phyloP scores from a whole-genome alignment of 2,329 filamentous ascomycete genomes.

The Claviceps sp. region DNA sequence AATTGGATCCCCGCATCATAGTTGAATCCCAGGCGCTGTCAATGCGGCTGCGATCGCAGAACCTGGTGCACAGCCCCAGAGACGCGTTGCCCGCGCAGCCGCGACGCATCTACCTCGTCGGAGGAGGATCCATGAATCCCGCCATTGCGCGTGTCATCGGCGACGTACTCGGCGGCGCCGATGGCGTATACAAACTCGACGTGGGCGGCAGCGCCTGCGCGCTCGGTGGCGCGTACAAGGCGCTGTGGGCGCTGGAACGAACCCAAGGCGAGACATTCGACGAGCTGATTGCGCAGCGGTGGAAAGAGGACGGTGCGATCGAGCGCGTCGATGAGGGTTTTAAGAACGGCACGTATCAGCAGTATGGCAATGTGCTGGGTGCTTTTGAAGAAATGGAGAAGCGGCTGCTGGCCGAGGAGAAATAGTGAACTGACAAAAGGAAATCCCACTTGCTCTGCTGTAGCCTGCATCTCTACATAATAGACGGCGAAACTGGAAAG shows the following conservation, averaged over 20 bases:
- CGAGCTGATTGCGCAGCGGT: conserved; percentile 68
- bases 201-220: conserved; percentile 94
- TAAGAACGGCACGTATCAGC: conserved; percentile 56
- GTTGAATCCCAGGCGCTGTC: conserved; percentile 92
- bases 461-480: too few species aligned
- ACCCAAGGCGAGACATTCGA: conserved; percentile 64
- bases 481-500: background rate
- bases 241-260: conserved; percentile 78
- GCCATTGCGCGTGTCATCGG: conserved; percentile 78
- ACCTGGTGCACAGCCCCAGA: conserved; percentile 50
- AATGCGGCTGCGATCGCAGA: conserved; percentile 70
- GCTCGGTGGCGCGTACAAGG: conserved; percentile 87
- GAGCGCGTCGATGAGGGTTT: conserved; percentile 76
- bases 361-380: conserved; percentile 62
- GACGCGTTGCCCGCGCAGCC: conserved; percentile 63
- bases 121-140: conserved; percentile 78
- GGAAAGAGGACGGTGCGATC: conserved; percentile 75
- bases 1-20: conserved; percentile 71
- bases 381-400: conserved; percentile 68
- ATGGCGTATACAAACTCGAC: conserved; percentile 87
- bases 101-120: conserved; percentile 82
- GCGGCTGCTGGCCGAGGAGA: conserved; percentile 37
- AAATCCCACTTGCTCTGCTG: too few species aligned
- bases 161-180: conserved; percentile 74
- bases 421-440: background rate